phyloP scores from a whole-genome alignment of 208 protist genomes.

The Acanthamoeba rhysodes region DNA sequence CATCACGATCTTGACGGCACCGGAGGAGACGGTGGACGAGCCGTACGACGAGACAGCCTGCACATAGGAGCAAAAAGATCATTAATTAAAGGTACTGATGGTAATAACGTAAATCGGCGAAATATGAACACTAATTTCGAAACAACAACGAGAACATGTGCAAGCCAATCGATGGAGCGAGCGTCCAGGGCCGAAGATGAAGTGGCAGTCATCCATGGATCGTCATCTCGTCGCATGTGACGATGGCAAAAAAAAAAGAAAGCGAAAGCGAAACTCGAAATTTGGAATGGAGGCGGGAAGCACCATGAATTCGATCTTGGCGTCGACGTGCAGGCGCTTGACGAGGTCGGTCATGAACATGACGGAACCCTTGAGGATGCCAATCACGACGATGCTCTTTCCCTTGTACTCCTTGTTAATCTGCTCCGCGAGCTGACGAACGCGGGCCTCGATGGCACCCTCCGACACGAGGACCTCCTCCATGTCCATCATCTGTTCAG shows the following conservation, averaged over 20 bases:
- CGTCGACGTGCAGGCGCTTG: slow-evolving; percentile 48
- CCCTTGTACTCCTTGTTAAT: slow-evolving; percentile 71
- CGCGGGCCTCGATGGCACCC: slow-evolving; percentile 66
- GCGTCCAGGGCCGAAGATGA: too few relatives aligned
- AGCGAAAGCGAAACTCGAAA: background rate
- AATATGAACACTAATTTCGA: background rate
- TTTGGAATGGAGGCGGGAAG: background rate
- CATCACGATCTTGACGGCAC: slow-evolving; percentile 73
- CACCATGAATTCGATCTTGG: slow-evolving; percentile 62
- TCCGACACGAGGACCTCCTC: slow-evolving; percentile 65
- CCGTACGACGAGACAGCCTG: slow-evolving; percentile 48
- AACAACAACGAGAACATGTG: too few relatives aligned
- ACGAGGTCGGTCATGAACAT: slow-evolving; percentile 70
- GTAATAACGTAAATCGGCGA: background rate
- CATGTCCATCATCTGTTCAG: slow-evolving; percentile 66
- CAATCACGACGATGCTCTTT: slow-evolving; percentile 54
- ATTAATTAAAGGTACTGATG: too few relatives aligned
- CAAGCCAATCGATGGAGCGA: too few relatives aligned
- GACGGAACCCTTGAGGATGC: slow-evolving; percentile 71
- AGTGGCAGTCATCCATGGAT: too few relatives aligned
- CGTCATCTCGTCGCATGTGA: background rate
- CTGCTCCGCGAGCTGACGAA: slow-evolving; percentile 65
- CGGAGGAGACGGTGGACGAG: slow-evolving; percentile 44
- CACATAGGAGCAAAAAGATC: background rate
- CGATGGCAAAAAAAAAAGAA: background rate